phyloP scores from a whole-genome alignment of 2,329 filamentous ascomycete genomes.

The Aspergillus vadensis region DNA sequence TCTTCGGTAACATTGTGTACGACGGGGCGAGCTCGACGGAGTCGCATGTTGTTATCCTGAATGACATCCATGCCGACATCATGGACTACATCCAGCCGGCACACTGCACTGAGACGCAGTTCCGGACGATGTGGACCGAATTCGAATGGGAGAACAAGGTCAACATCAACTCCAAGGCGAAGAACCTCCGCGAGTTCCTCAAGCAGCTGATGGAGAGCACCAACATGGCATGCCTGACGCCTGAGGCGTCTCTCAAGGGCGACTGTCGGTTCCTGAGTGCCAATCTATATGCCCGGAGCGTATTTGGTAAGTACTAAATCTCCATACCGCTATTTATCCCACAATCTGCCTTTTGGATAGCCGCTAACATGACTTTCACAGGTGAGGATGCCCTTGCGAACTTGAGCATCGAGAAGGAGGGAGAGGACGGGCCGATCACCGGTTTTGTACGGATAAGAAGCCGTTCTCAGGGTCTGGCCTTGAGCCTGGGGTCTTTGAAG shows the following conservation, averaged over 20 bases:
- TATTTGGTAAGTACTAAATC: slow-evolving; percentile 75
- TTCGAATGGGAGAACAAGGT: slow-evolving; percentile 99
- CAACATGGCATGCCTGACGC: slow-evolving; percentile 97
- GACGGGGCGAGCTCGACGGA: slow-evolving; percentile 90
- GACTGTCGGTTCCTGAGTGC: slow-evolving; percentile 98
- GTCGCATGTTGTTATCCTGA: slow-evolving; percentile 95
- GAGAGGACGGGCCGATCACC: slow-evolving; percentile 90
- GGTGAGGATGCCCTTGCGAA: slow-evolving; percentile 98
- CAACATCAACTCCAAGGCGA: slow-evolving; percentile 98
- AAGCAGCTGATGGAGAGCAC: slow-evolving; percentile 95
- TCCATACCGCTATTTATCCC: neutral
- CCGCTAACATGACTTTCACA: slow-evolving; percentile 46
- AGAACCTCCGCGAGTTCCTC: slow-evolving; percentile 86
- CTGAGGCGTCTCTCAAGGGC: slow-evolving; percentile 92
- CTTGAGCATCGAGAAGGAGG: slow-evolving; percentile 95
- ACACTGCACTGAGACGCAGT: slow-evolving; percentile 94
- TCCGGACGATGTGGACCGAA: slow-evolving; percentile 99
- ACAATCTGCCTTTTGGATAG: neutral
- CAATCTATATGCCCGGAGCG: slow-evolving; percentile 92
- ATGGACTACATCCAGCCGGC: slow-evolving; percentile 99
- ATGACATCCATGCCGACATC: slow-evolving; percentile 97
- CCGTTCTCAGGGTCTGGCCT: slow-evolving; percentile 88
- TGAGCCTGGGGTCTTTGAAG: slow-evolving; percentile 92
- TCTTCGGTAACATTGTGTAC: slow-evolving; percentile 98
- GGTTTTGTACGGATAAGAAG: slow-evolving; percentile 98